phyloP scores from a whole-genome alignment of 73 alveolate genomes.

The Paramecium biaurelia region DNA sequence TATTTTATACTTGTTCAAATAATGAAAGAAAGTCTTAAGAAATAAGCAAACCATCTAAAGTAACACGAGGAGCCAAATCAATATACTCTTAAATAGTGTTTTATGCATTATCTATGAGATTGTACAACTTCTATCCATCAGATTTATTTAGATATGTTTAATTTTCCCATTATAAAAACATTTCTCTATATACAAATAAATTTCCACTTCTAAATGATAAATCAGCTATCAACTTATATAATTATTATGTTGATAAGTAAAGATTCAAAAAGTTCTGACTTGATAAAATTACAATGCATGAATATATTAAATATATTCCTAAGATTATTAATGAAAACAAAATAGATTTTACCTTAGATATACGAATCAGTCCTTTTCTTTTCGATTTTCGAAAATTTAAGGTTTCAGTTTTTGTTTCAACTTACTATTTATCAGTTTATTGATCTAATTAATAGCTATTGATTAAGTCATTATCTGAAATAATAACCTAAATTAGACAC shows the following conservation, averaged over 20 bases:
- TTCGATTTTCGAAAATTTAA: background rate
- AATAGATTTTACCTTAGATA: background rate
- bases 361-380: background rate
- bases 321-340: background rate
- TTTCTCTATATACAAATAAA: slow-evolving; percentile 33
- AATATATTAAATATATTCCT: background rate
- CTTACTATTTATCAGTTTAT: background rate
- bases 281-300: background rate
- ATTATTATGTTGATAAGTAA: background rate
- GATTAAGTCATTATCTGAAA: background rate
- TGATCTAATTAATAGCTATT: background rate
- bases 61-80: background rate
- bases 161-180: background rate
- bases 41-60: background rate
- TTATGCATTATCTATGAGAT: background rate
- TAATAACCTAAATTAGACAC: background rate
- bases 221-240: slow-evolving; percentile 32
- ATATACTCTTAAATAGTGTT: background rate
- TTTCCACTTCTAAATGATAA: slow-evolving; percentile 35
- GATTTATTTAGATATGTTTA: background rate
- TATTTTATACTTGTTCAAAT: background rate
- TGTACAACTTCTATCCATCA: background rate
- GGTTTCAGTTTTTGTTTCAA: background rate
- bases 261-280: background rate
- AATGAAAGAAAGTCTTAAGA: background rate